Conservation (phyloP, 169 alveolate species). For the Plasmodium coatneyi region DNA sequence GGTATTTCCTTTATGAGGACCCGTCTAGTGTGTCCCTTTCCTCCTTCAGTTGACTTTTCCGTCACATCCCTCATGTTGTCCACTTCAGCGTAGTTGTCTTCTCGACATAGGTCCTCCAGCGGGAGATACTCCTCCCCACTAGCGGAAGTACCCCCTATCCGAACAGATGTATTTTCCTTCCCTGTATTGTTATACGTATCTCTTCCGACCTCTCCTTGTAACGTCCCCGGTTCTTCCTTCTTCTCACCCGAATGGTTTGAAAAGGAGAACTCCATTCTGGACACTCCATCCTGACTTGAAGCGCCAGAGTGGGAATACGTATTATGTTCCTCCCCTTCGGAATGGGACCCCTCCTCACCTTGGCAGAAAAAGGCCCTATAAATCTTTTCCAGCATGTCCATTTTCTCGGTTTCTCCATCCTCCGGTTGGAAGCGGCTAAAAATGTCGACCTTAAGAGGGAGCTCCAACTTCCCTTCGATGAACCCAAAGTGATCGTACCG, state of each 20-base stretch:
- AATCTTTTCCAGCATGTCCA: slow-evolving; percentile 5
- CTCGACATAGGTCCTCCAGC: not conserved
- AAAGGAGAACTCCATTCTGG: not conserved
- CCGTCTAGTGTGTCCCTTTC: not conserved
- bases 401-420: not conserved
- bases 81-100: not conserved
- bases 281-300: not conserved
- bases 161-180: not conserved
- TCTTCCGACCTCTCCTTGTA: not conserved
- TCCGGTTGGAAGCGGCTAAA: slow-evolving; percentile 27
- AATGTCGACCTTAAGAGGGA: slow-evolving; percentile 20
- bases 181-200: not conserved
- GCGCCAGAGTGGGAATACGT: not conserved
- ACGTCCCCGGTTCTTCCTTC: not conserved
- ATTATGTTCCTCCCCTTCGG: not conserved
- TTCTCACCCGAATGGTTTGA: not conserved
- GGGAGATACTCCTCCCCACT: not conserved
- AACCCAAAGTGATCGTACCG: slow-evolving; percentile 58
- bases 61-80: not conserved
- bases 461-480: not conserved
- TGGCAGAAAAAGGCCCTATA: slow-evolving; percentile 24
- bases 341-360: not conserved
- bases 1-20: slow-evolving; percentile 19
- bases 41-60: not conserved
- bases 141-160: not conserved